Percentiles rank a stretch among this genome's conserved stretches.
phyloP scores from a whole-genome alignment of 306 rosid genomes.

The Sindora glabra region DNA sequence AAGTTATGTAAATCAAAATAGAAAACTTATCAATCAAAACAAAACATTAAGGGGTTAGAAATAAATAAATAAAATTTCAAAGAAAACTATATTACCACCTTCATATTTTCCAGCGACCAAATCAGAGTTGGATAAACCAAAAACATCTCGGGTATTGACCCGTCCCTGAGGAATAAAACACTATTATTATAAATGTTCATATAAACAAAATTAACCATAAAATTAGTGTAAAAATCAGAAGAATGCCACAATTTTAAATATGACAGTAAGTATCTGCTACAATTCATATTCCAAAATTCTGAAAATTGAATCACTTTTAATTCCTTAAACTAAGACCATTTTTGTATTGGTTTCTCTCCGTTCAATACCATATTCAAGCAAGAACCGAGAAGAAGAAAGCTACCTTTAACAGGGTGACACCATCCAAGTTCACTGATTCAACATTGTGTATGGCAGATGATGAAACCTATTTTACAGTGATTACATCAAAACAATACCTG shows the following conservation, averaged over 20 bases:
- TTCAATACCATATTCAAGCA: no score
- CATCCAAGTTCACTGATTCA: constrained; percentile 55
- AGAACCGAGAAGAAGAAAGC: background rate
- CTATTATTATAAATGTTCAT: background rate
- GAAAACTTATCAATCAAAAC: background rate
- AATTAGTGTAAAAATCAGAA: background rate
- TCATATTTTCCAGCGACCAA: constrained; percentile 92
- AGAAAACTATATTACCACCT: constrained; percentile 33
- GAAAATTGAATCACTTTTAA: no score
- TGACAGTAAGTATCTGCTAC: background rate
- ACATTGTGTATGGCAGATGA: constrained; percentile 31
- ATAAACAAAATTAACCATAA: background rate
- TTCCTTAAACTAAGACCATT: no score
- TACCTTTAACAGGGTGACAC: constrained; percentile 74
- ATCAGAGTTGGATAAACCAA: constrained; percentile 83
- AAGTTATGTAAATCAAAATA: background rate
- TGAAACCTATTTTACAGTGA: constrained; percentile 30
- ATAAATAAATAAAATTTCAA: background rate
- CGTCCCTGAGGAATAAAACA: constrained; percentile 43
- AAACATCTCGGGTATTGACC: constrained; percentile 72
- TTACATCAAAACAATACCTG: background rate
- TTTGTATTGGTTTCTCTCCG: no score
- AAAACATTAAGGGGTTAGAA: background rate
- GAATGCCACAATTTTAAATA: background rate
- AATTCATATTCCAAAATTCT: background rate